Base-by-base conservation (phyloP, 345 rosid species). In the Aegle marmelos region DNA sequence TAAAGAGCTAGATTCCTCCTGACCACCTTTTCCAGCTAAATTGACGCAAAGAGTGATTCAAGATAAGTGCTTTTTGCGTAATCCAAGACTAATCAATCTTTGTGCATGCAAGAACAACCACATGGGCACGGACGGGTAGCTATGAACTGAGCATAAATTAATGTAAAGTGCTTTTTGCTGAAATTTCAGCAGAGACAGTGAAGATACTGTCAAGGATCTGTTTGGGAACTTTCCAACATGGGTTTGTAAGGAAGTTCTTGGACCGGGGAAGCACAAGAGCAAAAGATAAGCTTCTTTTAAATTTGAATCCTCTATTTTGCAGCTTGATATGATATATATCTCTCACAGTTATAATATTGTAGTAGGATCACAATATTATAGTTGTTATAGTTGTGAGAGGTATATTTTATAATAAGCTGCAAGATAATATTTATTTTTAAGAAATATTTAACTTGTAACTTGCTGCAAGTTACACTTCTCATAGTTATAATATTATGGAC, bases 1-100 rank as follows among this genome's bases (percentile, higher is more conserved):
- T 17, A 53, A 53, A 53, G 57, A 17, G 57, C 22, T 50, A 17
- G 57, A 53, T 67, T 76, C 65, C 54, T 8, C 73, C 63, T 39
- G 65, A 56, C 76, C 61, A 53, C n/a, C 80, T 48, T 82, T 82
- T 80, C 75, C 86, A 81, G 80, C 80, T 81, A 66, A 78, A 72
- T 50, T 74, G 80, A 64, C 72, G 24, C 72, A 30, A 0, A 48
- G 11, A 57, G 33, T 73, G 53, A 37, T 13, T 37, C 37, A 17
- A 27, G 60, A 53, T 48, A 10, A 17, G 37, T n/a, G 24, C 27
- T n/a, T 7, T 54, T 68, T 62, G 57, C 57, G 17, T 53, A 4
- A 17, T 53, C 21, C 31, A 61, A 14, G 50, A 45, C 50, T 45
- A 45, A 45, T 45, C 3, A 45, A 45, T 45, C 17, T 10, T 24